These are phyloP conservation scores for Nicotiana benthamiana DNA, from an alignment of 257 asterid species.

Conservation along the genomic window DNA sequence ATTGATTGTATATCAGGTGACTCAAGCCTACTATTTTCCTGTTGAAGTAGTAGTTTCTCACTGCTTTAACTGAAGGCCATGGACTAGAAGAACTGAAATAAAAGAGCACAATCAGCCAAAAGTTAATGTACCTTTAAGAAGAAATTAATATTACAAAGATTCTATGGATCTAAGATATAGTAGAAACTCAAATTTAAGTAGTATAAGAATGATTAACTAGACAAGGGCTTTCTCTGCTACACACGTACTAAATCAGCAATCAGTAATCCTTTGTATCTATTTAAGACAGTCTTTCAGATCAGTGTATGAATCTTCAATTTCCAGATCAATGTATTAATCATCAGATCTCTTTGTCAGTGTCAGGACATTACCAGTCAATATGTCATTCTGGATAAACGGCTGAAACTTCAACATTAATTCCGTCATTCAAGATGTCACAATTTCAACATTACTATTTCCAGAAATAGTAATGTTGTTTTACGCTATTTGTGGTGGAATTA, in stretches of 20 bases:
- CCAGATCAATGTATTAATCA: not conserved
- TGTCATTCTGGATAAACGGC: not conserved
- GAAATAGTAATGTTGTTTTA: no score
- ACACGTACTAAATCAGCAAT: not conserved
- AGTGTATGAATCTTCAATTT: not conserved
- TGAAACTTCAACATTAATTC: not conserved
- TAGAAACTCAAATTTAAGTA: not conserved
- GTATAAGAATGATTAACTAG: not conserved
- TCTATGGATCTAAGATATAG: not conserved
- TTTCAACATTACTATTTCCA: not conserved
- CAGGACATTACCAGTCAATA: not conserved
- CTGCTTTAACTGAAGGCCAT: constrained; percentile 43
- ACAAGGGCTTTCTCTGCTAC: not conserved
- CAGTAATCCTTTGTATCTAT: not conserved
- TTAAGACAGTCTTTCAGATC: not conserved
- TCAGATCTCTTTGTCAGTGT: not conserved
- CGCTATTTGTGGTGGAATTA: no score
- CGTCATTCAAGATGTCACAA: not conserved
- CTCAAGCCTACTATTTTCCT: constrained; percentile 32
- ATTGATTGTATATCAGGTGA: constrained; percentile 29
- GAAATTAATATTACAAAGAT: not conserved
- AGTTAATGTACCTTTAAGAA: not conserved
- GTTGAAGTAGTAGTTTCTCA: constrained; percentile 26
- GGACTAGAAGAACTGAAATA: constrained; percentile 60
- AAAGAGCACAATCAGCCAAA: constrained; percentile 22